These are phyloP conservation scores for Vanilla planifolia DNA, from an alignment of 106 monocot species.

Conservation along the genomic window DNA sequence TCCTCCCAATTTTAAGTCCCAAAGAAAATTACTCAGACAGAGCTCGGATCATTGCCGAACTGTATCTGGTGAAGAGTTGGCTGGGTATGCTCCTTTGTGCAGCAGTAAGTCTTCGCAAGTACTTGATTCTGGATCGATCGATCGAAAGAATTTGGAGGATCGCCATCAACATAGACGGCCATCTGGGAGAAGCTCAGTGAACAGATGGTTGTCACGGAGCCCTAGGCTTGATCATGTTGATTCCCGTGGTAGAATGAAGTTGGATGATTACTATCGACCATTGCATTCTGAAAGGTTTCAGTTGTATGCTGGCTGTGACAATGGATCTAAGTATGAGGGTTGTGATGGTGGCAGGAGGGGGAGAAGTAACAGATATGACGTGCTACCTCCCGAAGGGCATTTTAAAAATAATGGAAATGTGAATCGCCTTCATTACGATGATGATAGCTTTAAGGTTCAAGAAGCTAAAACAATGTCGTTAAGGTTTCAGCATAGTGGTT, in stretches of 20 bases:
- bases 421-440: conserved; percentile 28
- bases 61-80: conserved; percentile 24
- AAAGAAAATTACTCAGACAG: conserved; percentile 16
- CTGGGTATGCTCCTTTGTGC: conserved; percentile 14
- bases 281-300: conserved; percentile 20
- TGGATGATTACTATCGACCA: conserved; percentile 36
- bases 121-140: conserved; percentile 42
- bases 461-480: conserved; percentile 16
- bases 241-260: conserved; percentile 27
- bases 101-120: conserved; percentile 38
- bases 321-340: conserved; percentile 22
- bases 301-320: conserved; percentile 25
- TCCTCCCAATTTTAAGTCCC: conserved; percentile 25
- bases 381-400: conserved; percentile 22
- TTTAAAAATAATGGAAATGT: conserved; percentile 20
- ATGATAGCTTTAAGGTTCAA: conserved; percentile 21
- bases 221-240: conserved; percentile 25
- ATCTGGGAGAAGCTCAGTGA: conserved; percentile 38
- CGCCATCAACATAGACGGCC: conserved; percentile 19
- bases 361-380: conserved; percentile 20
- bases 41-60: conserved; percentile 23
- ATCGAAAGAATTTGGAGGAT: conserved; percentile 18
- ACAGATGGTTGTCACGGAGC: conserved; percentile 24
- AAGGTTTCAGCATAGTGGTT: conserved; percentile 29
- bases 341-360: conserved; percentile 22